Conservation (phyloP, 805 yeast genomes). For the Wickerhamiella lipophila region DNA sequence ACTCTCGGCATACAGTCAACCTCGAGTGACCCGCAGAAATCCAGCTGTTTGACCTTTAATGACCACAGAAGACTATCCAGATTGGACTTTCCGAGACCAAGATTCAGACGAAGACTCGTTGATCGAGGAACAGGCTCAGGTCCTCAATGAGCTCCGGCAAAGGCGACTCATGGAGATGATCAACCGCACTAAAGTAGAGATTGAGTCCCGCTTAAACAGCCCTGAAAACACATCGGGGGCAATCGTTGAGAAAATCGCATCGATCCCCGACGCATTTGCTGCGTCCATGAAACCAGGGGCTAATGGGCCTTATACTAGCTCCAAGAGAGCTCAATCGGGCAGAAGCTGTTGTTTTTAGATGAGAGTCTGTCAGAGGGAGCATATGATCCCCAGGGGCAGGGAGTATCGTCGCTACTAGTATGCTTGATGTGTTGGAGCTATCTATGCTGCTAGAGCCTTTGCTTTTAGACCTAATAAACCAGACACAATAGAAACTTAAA, state of each 20-base stretch:
- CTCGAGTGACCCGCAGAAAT: too few species aligned
- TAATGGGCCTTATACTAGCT: too few species aligned
- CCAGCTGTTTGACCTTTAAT: too few species aligned
- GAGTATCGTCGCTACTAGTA: too few species aligned
- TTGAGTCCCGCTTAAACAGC: not conserved
- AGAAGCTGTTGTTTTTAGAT: not conserved
- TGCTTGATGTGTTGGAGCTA: too few species aligned
- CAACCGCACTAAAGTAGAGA: not conserved
- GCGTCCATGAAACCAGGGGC: not conserved
- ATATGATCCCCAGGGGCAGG: too few species aligned
- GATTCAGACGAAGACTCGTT: slow-evolving; percentile 4
- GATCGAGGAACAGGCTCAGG: slow-evolving; percentile 8
- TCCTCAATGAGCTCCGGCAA: slow-evolving; percentile 5
- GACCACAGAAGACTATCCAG: not conserved
- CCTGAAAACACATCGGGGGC: not conserved
- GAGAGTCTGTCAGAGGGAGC: too few species aligned
- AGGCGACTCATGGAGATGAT: slow-evolving; percentile 6
- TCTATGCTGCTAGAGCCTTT: too few species aligned
- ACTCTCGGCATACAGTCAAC: too few species aligned
- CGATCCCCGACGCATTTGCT: not conserved
- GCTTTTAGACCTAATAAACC: too few species aligned
- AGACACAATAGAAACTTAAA: too few species aligned
- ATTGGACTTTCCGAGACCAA: not conserved
- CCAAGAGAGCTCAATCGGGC: not conserved
- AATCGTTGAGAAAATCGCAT: not conserved